Evolutionary conservation across 1,284 basidiomycete genomes (phyloP).

Genomic region (Erythrobasidium hasegawianum): DNA sequence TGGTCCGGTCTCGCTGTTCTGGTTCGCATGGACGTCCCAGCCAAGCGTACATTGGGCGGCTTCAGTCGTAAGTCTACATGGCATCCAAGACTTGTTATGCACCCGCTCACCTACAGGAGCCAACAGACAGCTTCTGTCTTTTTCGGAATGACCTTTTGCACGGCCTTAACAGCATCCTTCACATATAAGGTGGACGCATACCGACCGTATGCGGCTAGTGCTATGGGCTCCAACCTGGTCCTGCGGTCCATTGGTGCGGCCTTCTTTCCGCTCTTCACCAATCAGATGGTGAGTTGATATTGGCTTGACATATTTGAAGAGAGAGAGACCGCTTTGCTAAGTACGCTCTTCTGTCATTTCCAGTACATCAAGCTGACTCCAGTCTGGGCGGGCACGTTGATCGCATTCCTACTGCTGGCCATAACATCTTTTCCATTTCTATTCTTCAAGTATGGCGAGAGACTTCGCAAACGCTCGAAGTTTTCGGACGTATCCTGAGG

Average conservation of each 20-base stretch:
- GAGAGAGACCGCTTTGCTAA: neutral
- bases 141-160: conserved; percentile 60
- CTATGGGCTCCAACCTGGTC: conserved; percentile 68
- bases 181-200: conserved; percentile 55
- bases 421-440: conserved; percentile 46
- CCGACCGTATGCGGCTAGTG: conserved; percentile 69
- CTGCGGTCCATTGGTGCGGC: conserved; percentile 64
- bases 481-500: conserved; percentile 22
- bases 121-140: conserved; percentile 61
- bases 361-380: conserved; percentile 42
- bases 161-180: conserved; percentile 60
- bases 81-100: neutral
- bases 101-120: neutral
- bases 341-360: neutral
- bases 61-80: conserved; percentile 40
- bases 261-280: conserved; percentile 44
- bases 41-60: conserved; percentile 23
- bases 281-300: conserved; percentile 22
- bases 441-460: conserved; percentile 45
- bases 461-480: conserved; percentile 39
- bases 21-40: conserved; percentile 24
- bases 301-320: neutral
- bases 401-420: conserved; percentile 46
- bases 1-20: conserved; percentile 54
- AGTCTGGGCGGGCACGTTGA: conserved; percentile 46